Base-by-base conservation (phyloP, 257 asterid species). In the Solanum lycopersicoides region DNA sequence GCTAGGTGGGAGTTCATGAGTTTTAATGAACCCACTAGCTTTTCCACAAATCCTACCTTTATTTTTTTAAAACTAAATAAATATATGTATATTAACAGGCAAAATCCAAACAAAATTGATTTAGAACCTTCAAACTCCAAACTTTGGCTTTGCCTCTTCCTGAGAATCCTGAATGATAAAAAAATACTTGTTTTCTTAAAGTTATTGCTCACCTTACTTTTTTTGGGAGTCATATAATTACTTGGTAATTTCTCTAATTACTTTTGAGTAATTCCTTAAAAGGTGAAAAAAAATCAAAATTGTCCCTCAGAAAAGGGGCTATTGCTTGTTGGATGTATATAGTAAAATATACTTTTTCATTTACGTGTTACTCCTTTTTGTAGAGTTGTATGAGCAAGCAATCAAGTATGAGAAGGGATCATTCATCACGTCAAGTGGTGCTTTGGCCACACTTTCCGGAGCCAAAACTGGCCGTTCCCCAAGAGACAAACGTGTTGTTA, bases 401-500 rank as follows among this genome's bases (percentile, higher is more conserved):
- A 92, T 94, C 85, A 88, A 92, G 75, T 88, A 95, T 87, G 99
- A 96, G 92, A 95, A 95, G 86, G 99, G 98, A 15, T 94, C 98
- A 20, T 96, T 93, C 86, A 91, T 96, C 53, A 91, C 98, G 9
- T 75, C 98, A 1, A 92, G 93, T 41, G 99, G 99, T 20, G 99
- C 99, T 77, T 82, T 96, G 86, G 98, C 98, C 2, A 96, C 98
- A 18, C 88, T 96, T 18, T 96, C 99, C 0, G 99, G 99, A 18
- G 98, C 99, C n/a, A 96, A 95, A 94, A 96, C 99, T 7, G 98
- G 99, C 14, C 98, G 99, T 20, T 94, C 98, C 8, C 98, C 98
- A 0, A 93, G 94, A 83, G 99, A 96, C 56, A 96, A 96, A 76
- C 97, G 99, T 4, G 98, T 96, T 16, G 99, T 96, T 23, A 93